Evolutionary conservation across 805 yeast species (phyloP), one percentile per base, ranked within the genome.

Genomic region (Saturnispora sanitii): DNA sequence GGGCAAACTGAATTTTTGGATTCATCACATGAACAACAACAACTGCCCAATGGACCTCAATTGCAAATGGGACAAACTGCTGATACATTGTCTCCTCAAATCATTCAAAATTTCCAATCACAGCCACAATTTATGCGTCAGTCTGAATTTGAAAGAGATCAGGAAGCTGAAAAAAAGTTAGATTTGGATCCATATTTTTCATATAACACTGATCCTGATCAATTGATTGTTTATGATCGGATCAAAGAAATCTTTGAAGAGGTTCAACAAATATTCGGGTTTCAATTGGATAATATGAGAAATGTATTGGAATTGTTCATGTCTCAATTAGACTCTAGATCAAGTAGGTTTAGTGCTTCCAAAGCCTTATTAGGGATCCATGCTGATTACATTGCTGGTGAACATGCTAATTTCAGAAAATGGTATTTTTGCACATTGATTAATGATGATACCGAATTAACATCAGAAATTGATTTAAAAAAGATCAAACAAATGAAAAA

Each of bases 341-440:
- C 95, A 0, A 75, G 94, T 45, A 72, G 97, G 45, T 75, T 80
- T 71, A 60, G 78, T 2, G 82, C 95, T 3, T 58, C 65, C 27
- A 70, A 64, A 43, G 96, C 96, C 0, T 64, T 90, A 42, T 54
- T 77, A 2, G 74, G 90, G 0, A 61, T 90, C 26, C 97, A 90
- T 61, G 79, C 86, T 1, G 94, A 88, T 46, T 90, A 90, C 60
- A 85, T 90, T 46, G 96, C 96, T 0, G 96, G 97, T 15, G 84
- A 79, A 37, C 67, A 78, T 45, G 74, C 96, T 3, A 90, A 90
- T 61, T 90, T 79, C 61, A 74, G 80, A 54, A 86, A 83, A 60
- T 90, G 97, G 97, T 86, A 78, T 58, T 83, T 88, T 61, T 85
- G 94, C 34, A 85, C 94, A 7, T 85, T 79, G 59, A 64, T 82